Evolutionary conservation across 1,284 basidiomycete species (phyloP).

Genomic region (Xerocomus minutiporus): DNA sequence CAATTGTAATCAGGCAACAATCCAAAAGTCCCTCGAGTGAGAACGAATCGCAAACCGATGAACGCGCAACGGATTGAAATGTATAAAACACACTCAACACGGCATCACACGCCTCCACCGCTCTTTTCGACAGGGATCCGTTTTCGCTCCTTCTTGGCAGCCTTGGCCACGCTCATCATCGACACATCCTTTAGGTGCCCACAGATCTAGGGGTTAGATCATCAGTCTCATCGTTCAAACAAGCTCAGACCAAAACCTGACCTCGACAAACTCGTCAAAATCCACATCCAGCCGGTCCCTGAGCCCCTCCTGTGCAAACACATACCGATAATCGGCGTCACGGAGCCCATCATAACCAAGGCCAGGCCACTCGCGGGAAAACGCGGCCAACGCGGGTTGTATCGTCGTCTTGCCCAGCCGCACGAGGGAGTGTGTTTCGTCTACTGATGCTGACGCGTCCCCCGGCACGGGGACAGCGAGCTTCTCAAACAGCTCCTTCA

Average conservation of each 20-base stretch:
- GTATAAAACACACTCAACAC: neutral
- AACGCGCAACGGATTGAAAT: neutral
- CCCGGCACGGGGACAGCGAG: constrained; percentile 26
- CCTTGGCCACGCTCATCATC: constrained; percentile 45
- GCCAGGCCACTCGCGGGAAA: constrained; percentile 38
- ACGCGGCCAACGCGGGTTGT: constrained; percentile 38
- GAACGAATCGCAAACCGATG: neutral
- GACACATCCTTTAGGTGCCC: constrained; percentile 78
- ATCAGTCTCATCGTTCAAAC: neutral
- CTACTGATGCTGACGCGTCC: neutral
- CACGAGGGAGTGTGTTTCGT: neutral
- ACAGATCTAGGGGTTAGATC: constrained; percentile 52
- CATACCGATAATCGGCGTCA: constrained; percentile 62
- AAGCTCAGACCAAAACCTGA: constrained; percentile 31
- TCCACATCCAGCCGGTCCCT: constrained; percentile 51
- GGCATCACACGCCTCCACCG: constrained; percentile 66
- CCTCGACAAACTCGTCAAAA: constrained; percentile 80
- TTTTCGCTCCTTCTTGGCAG: constrained; percentile 42
- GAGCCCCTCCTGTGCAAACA: constrained; percentile 74
- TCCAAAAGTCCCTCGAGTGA: too few relatives aligned
- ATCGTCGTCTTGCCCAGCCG: constrained; percentile 32
- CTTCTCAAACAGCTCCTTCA: constrained; percentile 54
- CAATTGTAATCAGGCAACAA: too few relatives aligned
- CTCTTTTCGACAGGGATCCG: constrained; percentile 83
- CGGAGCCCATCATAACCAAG: constrained; percentile 49